Evolutionary conservation across 192 early-diverging fungal genomes (phyloP).

Genomic region (Linnemannia zychae): DNA sequence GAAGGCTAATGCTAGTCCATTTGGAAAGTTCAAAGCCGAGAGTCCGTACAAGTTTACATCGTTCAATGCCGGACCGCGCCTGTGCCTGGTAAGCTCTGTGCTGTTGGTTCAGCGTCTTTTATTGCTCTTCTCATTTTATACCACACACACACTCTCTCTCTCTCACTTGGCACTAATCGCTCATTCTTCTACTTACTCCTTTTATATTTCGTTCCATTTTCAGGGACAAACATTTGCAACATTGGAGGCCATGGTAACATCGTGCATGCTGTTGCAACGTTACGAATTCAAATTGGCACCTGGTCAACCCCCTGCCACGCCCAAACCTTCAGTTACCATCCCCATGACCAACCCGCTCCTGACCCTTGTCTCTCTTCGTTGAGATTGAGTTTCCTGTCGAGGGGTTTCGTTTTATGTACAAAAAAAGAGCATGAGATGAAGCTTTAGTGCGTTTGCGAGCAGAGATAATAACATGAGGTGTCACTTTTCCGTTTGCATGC

Average conservation of each 20-base stretch:
- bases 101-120: neutral
- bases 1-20: slow-evolving; percentile 32
- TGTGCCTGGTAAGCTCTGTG: slow-evolving; percentile 47
- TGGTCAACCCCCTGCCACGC: slow-evolving; percentile 16
- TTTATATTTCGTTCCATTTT: neutral
- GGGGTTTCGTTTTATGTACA: too few relatives aligned
- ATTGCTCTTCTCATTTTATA: neutral
- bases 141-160: too few relatives aligned
- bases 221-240: slow-evolving; percentile 57
- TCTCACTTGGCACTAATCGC: too few relatives aligned
- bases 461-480: too few relatives aligned
- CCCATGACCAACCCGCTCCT: slow-evolving; percentile 55
- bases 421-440: too few relatives aligned
- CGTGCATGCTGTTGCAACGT: slow-evolving; percentile 33
- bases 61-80: slow-evolving; percentile 71
- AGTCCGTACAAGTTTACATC: slow-evolving; percentile 64
- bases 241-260: slow-evolving; percentile 48
- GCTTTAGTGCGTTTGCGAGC: too few relatives aligned
- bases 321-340: slow-evolving; percentile 43
- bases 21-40: slow-evolving; percentile 42
- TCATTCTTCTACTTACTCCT: neutral
- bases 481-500: too few relatives aligned
- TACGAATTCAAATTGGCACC: slow-evolving; percentile 46
- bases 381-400: neutral
- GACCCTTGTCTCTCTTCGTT: slow-evolving; percentile 17